Conservation (phyloP, 371 early-diverging fungal species). For the Encephalitozoon romaleae region DNA sequence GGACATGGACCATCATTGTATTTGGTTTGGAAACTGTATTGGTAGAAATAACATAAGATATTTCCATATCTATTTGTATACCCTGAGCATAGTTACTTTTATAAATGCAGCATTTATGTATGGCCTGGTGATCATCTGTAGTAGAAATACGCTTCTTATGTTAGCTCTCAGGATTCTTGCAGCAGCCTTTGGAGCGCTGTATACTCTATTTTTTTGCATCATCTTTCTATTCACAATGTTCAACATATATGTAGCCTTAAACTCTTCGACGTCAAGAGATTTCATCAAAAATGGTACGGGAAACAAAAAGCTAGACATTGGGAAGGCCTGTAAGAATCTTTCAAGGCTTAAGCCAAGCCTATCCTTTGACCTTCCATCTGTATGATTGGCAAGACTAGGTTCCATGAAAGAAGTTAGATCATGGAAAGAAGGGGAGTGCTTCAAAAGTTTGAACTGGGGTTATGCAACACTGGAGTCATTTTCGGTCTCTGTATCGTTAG, state of each 20-base stretch:
- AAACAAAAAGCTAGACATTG: background rate
- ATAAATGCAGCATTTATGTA: background rate
- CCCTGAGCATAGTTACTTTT: background rate
- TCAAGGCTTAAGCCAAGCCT: background rate
- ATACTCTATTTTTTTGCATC: background rate
- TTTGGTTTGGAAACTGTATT: conserved; percentile 57
- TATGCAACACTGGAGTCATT: background rate
- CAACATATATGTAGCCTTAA: background rate
- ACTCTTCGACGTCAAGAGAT: background rate
- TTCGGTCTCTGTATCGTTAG: background rate
- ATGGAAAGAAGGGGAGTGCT: too few species aligned
- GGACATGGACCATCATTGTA: conserved; percentile 61
- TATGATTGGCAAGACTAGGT: background rate
- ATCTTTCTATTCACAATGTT: background rate
- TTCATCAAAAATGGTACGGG: background rate
- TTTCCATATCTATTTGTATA: conserved; percentile 15
- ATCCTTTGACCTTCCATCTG: background rate
- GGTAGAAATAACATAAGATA: conserved; percentile 51
- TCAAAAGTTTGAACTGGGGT: too few species aligned
- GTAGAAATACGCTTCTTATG: too few species aligned
- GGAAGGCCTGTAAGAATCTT: background rate
- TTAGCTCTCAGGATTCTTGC: background rate
- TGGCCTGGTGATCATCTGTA: background rate
- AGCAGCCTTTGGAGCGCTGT: background rate
- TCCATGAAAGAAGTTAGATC: too few species aligned